These are phyloP conservation scores for Pleoardoris graminearum DNA, from an alignment of 2,329 filamentous ascomycete species.

Conservation along the genomic window DNA sequence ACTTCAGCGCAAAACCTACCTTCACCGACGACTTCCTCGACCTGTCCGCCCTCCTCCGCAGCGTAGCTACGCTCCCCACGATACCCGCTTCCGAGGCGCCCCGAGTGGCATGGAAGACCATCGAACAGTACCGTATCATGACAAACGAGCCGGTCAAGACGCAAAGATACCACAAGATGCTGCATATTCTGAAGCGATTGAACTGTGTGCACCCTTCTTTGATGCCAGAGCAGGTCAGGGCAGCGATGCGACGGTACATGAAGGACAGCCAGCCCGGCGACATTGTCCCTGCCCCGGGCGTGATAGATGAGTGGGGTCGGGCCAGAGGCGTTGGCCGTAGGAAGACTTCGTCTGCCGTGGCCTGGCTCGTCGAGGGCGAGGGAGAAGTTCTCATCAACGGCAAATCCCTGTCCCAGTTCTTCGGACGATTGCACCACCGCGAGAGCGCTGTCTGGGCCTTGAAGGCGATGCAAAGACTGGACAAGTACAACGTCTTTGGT, in stretches of 20 bases:
- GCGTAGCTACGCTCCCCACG: slow-evolving; percentile 73
- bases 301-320: slow-evolving; percentile 76
- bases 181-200: slow-evolving; percentile 75
- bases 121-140: slow-evolving; percentile 70
- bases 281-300: slow-evolving; percentile 63
- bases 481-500: slow-evolving; percentile 98
- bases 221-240: slow-evolving; percentile 69
- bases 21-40: slow-evolving; percentile 85
- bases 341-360: slow-evolving; percentile 84
- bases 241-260: slow-evolving; percentile 70
- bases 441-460: slow-evolving; percentile 94
- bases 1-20: slow-evolving; percentile 82
- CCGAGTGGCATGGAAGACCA: slow-evolving; percentile 77
- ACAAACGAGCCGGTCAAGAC: slow-evolving; percentile 55
- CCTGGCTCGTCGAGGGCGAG: slow-evolving; percentile 88
- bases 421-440: slow-evolving; percentile 87
- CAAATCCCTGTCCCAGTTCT: slow-evolving; percentile 77
- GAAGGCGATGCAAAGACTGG: slow-evolving; percentile 76
- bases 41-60: slow-evolving; percentile 71
- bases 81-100: slow-evolving; percentile 68
- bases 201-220: slow-evolving; percentile 83
- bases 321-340: slow-evolving; percentile 80
- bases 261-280: slow-evolving; percentile 72
- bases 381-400: slow-evolving; percentile 91
- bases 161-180: slow-evolving; percentile 75